A percentile compares a stretch with the other conserved stretches of the same genome.
Evolutionary conservation across 441 rosid species (phyloP).

Genomic region (Aquilaria agallochum): DNA sequence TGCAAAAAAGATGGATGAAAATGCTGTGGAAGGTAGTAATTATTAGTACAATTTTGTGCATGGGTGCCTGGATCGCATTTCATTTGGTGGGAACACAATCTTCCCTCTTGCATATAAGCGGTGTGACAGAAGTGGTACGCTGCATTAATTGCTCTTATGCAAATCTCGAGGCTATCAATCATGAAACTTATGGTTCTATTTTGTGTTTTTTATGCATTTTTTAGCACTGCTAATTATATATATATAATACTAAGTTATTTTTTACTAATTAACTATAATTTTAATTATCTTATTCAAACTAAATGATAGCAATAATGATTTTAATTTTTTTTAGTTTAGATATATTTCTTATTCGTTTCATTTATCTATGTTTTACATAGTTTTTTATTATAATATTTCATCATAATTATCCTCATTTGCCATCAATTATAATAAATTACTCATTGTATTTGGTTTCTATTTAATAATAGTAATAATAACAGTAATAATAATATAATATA

Average conservation of each 20-base stretch:
- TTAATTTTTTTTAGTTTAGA: too few species aligned
- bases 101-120: conserved; percentile 95
- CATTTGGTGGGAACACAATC: conserved; percentile 93
- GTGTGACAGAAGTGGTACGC: conserved; percentile 98
- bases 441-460: too few species aligned
- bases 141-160: conserved; percentile 92
- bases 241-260: conserved; percentile 3
- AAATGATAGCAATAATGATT: too few species aligned
- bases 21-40: conserved; percentile 91
- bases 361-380: too few species aligned
- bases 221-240: background rate
- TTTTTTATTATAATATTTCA: background rate
- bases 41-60: conserved; percentile 69
- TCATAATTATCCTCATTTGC: too few species aligned
- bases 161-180: conserved; percentile 96
- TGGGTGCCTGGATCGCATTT: conserved; percentile 95
- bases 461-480: too few species aligned
- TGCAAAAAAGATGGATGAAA: conserved; percentile 89
- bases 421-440: too few species aligned
- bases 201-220: background rate
- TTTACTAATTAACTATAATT: too few species aligned
- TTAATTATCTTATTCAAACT: too few species aligned
- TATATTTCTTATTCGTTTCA: too few species aligned
- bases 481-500: too few species aligned
- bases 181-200: conserved; percentile 28